A percentile compares a stretch with the other conserved stretches of the same genome.
Conservation (phyloP, 192 early-diverging fungal genomes). For the Backusella australiensis region DNA sequence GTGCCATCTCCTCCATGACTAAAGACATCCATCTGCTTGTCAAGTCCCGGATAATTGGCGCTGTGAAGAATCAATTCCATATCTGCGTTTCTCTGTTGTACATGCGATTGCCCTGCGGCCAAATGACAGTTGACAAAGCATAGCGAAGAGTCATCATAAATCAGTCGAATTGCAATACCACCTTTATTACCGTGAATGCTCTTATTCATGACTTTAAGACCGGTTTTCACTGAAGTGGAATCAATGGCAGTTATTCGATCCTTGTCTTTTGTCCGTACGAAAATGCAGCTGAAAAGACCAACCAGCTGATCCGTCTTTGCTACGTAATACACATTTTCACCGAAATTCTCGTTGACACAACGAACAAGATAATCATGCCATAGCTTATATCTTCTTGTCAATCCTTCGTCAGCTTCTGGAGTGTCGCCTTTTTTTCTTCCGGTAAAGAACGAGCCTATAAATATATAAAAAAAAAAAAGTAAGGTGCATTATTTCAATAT, state of each 20-base stretch:
- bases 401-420: conserved; percentile 48
- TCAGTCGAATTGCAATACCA: conserved; percentile 68
- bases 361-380: conserved; percentile 77
- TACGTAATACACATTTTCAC: conserved; percentile 52
- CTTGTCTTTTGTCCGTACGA: conserved; percentile 62
- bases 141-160: conserved; percentile 73
- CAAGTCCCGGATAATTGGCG: conserved; percentile 19
- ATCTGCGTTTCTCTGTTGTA: conserved; percentile 70
- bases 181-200: conserved; percentile 90
- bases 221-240: conserved; percentile 83
- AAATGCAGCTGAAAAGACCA: conserved; percentile 87
- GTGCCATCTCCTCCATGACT: conserved; percentile 75
- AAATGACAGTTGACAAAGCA: conserved; percentile 88
- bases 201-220: conserved; percentile 64
- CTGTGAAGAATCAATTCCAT: conserved; percentile 59
- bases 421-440: conserved; percentile 53
- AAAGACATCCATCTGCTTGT: conserved; percentile 47
- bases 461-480: neutral
- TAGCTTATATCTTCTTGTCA: conserved; percentile 70
- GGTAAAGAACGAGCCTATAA: conserved; percentile 47
- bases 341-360: conserved; percentile 53
- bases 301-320: conserved; percentile 81
- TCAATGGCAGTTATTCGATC: conserved; percentile 54
- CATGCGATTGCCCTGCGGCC: conserved; percentile 78
- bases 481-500: neutral